Evolutionary conservation across 352 stramenopile species (phyloP), one percentile per base, ranked within the genome.

Genomic region (Elongisporangium anandrum): DNA sequence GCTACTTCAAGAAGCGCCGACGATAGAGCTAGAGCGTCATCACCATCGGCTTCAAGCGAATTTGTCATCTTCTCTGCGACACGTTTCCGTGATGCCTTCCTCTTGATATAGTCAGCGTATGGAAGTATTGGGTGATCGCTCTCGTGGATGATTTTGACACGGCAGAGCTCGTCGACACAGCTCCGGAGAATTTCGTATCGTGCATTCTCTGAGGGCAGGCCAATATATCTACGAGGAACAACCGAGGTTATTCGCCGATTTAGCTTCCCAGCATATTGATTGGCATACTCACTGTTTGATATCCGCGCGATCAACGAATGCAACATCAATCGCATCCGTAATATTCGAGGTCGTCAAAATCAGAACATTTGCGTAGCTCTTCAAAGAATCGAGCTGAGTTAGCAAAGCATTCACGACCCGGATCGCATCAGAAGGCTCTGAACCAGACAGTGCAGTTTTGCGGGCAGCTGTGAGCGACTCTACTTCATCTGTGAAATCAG

Each of bases 341-440:
- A 98, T 88, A 59, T 98, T 98, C 21, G 87, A 97, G 0, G 94
- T 98, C 2, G 91, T 96, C n/a, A 98, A 69, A 5, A 98, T 67
- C 34, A 98, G 65, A n/a, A 98, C 90, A 58, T 98, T 97, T 0
- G 79, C 65, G 60, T 85, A 81, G 7, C 75, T 69, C 65, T 90
- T 85, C 29, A 98, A 72, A 57, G 83, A 66, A 73, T 97, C 90
- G 54, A 96, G 57, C 52, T 97, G 88, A 2, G 94, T 97, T 4
- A 98, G 65, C 22, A 98, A 58, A 3, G 93, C 90, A 64, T 98
- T 98, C 22, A 98, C 93, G 13, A 96, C 93, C 20, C 90, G 82
- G 65, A 97, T 92, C 41, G 90, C 85, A 64, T 98, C 93, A 0
- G 87, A 94, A 13, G 93, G 93, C 66, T 98, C 93, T 5, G 75